Percentiles rank a stretch among this genome's conserved stretches.
phyloP scores from a whole-genome alignment of 2,329 filamentous ascomycete species.

The Fonsecaea pedrosoi region DNA sequence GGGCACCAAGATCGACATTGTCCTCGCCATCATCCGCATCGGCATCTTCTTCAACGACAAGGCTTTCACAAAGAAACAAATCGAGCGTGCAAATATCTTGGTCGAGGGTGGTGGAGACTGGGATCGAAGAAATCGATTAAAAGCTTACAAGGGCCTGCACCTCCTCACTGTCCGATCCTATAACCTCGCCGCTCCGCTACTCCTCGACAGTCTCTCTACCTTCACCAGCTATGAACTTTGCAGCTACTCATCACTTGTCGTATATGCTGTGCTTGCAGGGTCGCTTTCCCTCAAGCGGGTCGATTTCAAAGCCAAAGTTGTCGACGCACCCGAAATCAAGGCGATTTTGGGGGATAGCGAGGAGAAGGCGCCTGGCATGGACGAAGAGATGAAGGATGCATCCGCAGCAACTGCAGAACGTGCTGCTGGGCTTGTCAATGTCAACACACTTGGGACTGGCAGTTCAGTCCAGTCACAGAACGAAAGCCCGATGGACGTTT shows the following conservation, averaged over 20 bases:
- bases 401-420: slow-evolving; percentile 58
- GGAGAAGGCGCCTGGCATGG: slow-evolving; percentile 82
- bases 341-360: slow-evolving; percentile 90
- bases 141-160: slow-evolving; percentile 96
- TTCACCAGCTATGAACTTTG: slow-evolving; percentile 99
- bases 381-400: slow-evolving; percentile 75
- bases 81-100: slow-evolving; percentile 85
- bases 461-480: slow-evolving; percentile 69
- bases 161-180: slow-evolving; percentile 91
- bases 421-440: slow-evolving; percentile 79
- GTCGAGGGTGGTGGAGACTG: slow-evolving; percentile 97
- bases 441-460: slow-evolving; percentile 78
- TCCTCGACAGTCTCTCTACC: slow-evolving; percentile 95
- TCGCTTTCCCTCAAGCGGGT: slow-evolving; percentile 94
- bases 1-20: slow-evolving; percentile 95
- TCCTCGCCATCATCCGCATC: slow-evolving; percentile 94
- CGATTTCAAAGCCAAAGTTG: slow-evolving; percentile 98
- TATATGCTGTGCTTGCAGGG: slow-evolving; percentile 94
- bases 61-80: slow-evolving; percentile 87
- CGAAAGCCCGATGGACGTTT: slow-evolving; percentile 86
- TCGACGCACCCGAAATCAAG: slow-evolving; percentile 97
- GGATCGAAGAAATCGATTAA: slow-evolving; percentile 96
- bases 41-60: slow-evolving; percentile 96
- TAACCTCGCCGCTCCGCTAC: slow-evolving; percentile 83
- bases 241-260: slow-evolving; percentile 91